Evolutionary conservation across 306 rosid species (phyloP), one percentile per base, ranked within the genome.

Genomic region (Heteromeles arbutifolia): DNA sequence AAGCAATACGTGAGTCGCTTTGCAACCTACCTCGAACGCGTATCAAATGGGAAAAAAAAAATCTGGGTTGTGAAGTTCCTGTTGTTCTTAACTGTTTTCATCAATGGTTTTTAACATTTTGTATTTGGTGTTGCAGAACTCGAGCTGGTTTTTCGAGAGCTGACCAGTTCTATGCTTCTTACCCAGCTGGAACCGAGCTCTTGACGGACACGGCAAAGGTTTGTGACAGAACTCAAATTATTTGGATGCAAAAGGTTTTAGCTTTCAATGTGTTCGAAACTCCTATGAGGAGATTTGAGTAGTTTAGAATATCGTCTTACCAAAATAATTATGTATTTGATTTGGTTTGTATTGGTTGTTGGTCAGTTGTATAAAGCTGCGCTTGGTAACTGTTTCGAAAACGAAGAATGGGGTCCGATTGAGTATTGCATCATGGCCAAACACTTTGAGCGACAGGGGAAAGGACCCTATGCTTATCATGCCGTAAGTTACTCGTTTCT

Each of bases 81-180:
- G 57, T 14, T 86, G 73, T 65, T 76, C 18, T 78, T 32, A 32
- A 53, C 48, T 11, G 11, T 32, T 57, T 21, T 32, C n/a, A 18
- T 71, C 21, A 12, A 5, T 34, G 26, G 14, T 34, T 34, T 14
- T 25, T 25, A 1, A 1, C 1, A 1, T 25, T 25, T 65, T 37
- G 54, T 41, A 6, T 10, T 72, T 79, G 83, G 73, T 80, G 67
- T 79, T 88, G 67, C 90, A 91, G 98, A 86, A 95, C 97, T 22
- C 84, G 98, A 84, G 97, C 98, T 80, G 98, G 98, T 80, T 87
- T 84, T 78, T 95, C 98, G 28, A 88, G 97, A 84, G 98, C 85
- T 22, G 97, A 95, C 82, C 98, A 95, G 71, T 92, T 80, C 86
- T 95, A 95, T 78, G 97, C 98, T 19, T 89, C 97, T 11, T 95